Base-by-base conservation (phyloP, 148 eudicot species). In the Diospyros kaki region DNA sequence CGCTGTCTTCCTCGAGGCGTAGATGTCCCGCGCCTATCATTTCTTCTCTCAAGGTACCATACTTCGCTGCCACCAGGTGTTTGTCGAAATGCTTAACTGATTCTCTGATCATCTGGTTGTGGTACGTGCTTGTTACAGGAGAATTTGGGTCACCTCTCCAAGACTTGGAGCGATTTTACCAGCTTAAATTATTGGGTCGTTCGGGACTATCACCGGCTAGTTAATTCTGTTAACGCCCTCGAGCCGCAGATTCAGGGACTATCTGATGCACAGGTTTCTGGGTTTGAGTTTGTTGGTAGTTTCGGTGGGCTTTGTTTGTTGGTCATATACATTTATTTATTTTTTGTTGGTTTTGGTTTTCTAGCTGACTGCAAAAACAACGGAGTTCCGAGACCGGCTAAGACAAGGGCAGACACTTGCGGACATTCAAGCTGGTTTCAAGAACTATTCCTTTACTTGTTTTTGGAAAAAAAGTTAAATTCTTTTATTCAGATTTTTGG, bases 161-260 rank as follows among this genome's bases (percentile, higher is more conserved):
- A 89, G 83, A 80, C 78, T 56, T 96, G 89, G 89, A 84, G 78
- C 69, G 95, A 91, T 76, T 67, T 84, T 66, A 83, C 86, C 38
- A 85, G 93, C 82, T 89, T 89, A 83, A 96, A 96, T 75, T 74
- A 88, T 58, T 96, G 98, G 99, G 97, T 93, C 75, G 97, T 96
- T 11, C 75, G 80, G 82, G 99, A 96, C 77, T 96, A 96, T 75
- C 81, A 91, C 71, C 91, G 97, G n/a, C 94, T 96, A 12, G 98
- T 96, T 64, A 85, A 77, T 64, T 84, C 87, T 54, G 99, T 96
- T 69, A 96, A 88, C 75, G 83, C 78, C 42, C 44, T 93, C 9
- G 99, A 96, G 58, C 83, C 86, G 2, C 77, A 76, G 58, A 79
- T 93, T 52, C 90, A 85, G 81, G 74, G 81, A 44, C 87, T 96